Evolutionary conservation across 2,329 filamentous ascomycete genomes (phyloP).

Genomic region (Colletotrichum brevisporum): DNA sequence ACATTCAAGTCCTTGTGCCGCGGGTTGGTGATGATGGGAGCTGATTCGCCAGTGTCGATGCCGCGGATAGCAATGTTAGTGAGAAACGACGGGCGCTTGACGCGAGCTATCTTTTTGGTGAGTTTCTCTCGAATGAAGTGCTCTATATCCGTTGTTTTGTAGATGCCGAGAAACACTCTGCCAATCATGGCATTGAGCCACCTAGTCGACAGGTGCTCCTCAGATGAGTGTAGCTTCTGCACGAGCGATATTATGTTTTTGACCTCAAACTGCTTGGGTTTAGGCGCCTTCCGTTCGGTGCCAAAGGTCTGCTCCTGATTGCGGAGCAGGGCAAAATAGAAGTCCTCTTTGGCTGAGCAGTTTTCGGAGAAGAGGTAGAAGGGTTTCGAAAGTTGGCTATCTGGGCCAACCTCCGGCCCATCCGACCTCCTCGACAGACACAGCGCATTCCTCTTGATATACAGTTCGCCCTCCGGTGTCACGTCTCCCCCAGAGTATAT

Average conservation of each 20-base stretch:
- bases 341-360: conserved; percentile 96
- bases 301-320: conserved; percentile 82
- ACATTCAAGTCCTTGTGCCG: conserved; percentile 90
- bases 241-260: conserved; percentile 91
- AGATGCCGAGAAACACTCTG: conserved; percentile 87
- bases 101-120: conserved; percentile 94
- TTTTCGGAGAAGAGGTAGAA: conserved; percentile 97
- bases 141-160: conserved; percentile 87
- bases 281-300: conserved; percentile 71
- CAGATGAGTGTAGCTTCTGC: conserved; percentile 89
- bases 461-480: conserved; percentile 93
- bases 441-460: conserved; percentile 94
- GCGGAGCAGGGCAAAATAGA: conserved; percentile 92
- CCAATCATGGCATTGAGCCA: conserved; percentile 96
- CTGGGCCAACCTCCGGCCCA: conserved; percentile 67
- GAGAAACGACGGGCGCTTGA: conserved; percentile 92
- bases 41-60: conserved; percentile 88
- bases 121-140: conserved; percentile 86
- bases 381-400: conserved; percentile 77
- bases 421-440: conserved; percentile 78
- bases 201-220: conserved; percentile 89
- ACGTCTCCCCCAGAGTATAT: conserved; percentile 84
- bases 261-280: conserved; percentile 82
- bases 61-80: conserved; percentile 85
- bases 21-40: conserved; percentile 90